Evolutionary conservation across 2,329 filamentous ascomycete genomes (phyloP).

Genomic region (Cladosporium sp.): DNA sequence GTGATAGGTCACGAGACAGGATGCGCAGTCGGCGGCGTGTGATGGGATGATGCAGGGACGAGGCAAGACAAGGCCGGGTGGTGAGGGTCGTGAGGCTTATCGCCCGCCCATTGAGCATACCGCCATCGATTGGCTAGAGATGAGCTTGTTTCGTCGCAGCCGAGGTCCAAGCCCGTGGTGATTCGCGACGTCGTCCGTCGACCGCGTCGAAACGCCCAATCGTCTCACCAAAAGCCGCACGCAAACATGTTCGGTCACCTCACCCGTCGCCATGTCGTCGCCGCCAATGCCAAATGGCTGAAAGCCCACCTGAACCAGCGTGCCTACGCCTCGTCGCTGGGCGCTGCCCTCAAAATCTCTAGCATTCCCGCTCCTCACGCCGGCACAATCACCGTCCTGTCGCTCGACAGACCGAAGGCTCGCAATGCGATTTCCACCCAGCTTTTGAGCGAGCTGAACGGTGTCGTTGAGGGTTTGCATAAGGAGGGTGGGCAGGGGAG

Average conservation of each 20-base stretch:
- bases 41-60: neutral
- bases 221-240: neutral
- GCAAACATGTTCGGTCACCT: slow-evolving; percentile 7
- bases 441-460: slow-evolving; percentile 66
- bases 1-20: neutral
- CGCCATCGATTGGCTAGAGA: neutral
- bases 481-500: slow-evolving; percentile 49
- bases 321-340: slow-evolving; percentile 18
- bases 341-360: slow-evolving; percentile 57
- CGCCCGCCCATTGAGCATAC: too few species aligned
- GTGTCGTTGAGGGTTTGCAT: slow-evolving; percentile 68
- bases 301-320: slow-evolving; percentile 6
- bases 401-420: slow-evolving; percentile 76
- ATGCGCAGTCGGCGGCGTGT: neutral
- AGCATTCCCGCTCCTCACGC: slow-evolving; percentile 71
- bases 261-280: slow-evolving; percentile 10
- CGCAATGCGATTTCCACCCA: slow-evolving; percentile 86
- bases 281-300: slow-evolving; percentile 10
- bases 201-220: too few species aligned
- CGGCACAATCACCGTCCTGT: slow-evolving; percentile 81
- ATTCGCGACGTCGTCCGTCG: slow-evolving; percentile 6
- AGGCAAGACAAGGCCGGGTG: neutral
- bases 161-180: slow-evolving; percentile 2
- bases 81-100: neutral
- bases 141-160: neutral